phyloP scores from a whole-genome alignment of 306 rosid species.

The Astragalus glycyphyllos region DNA sequence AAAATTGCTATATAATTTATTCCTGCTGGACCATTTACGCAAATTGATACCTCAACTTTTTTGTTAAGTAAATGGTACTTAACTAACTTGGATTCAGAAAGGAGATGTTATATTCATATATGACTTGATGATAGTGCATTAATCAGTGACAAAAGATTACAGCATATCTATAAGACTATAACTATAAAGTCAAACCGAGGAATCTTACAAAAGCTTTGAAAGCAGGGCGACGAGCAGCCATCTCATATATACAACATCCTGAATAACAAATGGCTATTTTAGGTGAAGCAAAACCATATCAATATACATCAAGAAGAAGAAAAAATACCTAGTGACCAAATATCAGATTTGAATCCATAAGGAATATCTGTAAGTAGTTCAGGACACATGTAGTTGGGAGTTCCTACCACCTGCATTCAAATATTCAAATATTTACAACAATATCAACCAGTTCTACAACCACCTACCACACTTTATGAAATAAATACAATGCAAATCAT shows the following conservation, averaged over 20 bases:
- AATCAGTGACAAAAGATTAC: not conserved
- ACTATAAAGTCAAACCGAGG: conserved; percentile 31
- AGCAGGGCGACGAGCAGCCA: conserved; percentile 96
- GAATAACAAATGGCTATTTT: conserved; percentile 46
- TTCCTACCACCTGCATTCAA: conserved; percentile 82
- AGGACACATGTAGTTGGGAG: conserved; percentile 99
- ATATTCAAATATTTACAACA: conserved; percentile 27
- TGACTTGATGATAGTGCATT: conserved; percentile 8
- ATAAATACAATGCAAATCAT: conserved; percentile 20
- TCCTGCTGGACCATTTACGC: not conserved
- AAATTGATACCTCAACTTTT: not conserved
- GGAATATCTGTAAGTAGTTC: conserved; percentile 97
- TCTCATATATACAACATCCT: conserved; percentile 98
- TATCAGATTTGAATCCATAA: conserved; percentile 96
- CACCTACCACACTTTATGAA: not conserved
- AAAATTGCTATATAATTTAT: not conserved
- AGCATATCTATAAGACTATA: conserved; percentile 21
- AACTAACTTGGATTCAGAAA: conserved; percentile 18
- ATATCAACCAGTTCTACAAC: conserved; percentile 7
- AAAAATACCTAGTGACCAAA: conserved; percentile 87
- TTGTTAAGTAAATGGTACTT: conserved; percentile 15
- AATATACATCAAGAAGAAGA: conserved; percentile 18
- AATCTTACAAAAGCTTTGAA: conserved; percentile 96
- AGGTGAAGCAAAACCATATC: conserved; percentile 41
- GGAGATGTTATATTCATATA: conserved; percentile 17